Conservation (phyloP, 176 grass and related monocot species). For the Tillandsia leiboldiana region DNA sequence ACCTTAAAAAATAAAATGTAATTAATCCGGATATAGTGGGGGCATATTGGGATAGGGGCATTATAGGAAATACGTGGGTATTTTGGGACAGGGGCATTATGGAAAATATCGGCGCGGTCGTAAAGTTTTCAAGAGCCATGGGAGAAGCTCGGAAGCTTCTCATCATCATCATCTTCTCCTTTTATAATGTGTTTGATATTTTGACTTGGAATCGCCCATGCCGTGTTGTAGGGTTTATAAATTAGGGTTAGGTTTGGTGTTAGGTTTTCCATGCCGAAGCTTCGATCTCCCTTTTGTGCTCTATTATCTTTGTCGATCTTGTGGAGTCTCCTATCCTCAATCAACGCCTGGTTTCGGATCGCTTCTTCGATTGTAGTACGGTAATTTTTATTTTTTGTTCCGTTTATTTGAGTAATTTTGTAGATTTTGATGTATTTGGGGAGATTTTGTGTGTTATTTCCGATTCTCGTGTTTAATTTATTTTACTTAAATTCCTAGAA, state of each 20-base stretch:
- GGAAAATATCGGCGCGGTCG: not conserved
- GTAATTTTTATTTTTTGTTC: not conserved
- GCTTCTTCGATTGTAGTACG: not conserved
- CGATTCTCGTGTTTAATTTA: not conserved
- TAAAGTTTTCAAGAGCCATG: not conserved
- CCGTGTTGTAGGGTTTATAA: not conserved
- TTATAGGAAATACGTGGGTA: not conserved
- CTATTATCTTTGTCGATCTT: not conserved
- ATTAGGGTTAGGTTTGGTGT: not conserved
- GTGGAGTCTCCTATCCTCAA: not conserved
- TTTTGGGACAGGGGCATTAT: not conserved
- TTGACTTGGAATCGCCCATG: not conserved
- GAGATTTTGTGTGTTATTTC: too few species aligned
- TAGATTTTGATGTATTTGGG: not conserved
- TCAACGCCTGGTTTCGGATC: not conserved
- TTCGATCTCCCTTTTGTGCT: not conserved
- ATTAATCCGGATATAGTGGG: not conserved
- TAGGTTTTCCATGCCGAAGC: not conserved
- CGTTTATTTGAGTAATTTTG: not conserved
- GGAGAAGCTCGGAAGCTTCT: not conserved
- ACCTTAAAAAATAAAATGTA: not conserved
- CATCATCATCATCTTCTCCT: not conserved
- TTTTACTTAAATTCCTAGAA: not conserved
- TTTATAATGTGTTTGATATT: not conserved
- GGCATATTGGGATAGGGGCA: not conserved